These are phyloP conservation scores for Yamadazyma conglobata DNA, from an alignment of 1,139 yeast species.

Conservation along the genomic window DNA sequence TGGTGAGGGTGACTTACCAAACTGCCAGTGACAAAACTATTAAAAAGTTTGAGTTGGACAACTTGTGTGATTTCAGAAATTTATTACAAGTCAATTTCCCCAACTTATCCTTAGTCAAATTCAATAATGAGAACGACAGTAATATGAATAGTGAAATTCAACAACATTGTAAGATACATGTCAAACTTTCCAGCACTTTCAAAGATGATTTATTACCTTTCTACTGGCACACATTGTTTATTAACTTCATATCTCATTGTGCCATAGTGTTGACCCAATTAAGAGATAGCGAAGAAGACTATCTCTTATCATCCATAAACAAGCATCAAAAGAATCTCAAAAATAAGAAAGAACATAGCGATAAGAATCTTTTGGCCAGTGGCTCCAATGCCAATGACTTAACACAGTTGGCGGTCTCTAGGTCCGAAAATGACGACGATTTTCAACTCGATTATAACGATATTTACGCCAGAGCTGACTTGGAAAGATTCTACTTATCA, in stretches of 20 bases:
- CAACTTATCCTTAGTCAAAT: slow-evolving; percentile 41
- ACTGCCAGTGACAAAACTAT: slow-evolving; percentile 39
- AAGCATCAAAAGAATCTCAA: slow-evolving; percentile 23
- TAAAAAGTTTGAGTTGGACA: slow-evolving; percentile 36
- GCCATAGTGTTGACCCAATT: slow-evolving; percentile 79
- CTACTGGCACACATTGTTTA: slow-evolving; percentile 53
- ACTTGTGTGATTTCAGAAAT: slow-evolving; percentile 62
- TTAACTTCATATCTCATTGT: slow-evolving; percentile 61
- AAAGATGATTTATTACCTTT: slow-evolving; percentile 35
- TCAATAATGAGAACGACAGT: no score
- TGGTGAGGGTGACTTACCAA: slow-evolving; percentile 70
- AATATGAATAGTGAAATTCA: no score
- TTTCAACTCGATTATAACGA: slow-evolving; percentile 45
- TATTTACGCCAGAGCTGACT: slow-evolving; percentile 69
- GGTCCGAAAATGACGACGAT: slow-evolving; percentile 4
- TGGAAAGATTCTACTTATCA: slow-evolving; percentile 82
- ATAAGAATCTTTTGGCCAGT: slow-evolving; percentile 2
- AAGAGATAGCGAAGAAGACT: slow-evolving; percentile 85
- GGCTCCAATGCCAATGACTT: slow-evolving; percentile 1
- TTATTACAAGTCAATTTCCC: slow-evolving; percentile 67
- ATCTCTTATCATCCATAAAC: slow-evolving; percentile 50
- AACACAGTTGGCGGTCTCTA: background rate
- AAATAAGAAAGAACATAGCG: slow-evolving; percentile 8
- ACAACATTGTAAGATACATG: no score
- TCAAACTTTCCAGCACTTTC: no score